Conservation (phyloP, 2,329 filamentous ascomycete genomes). For the Ilyonectria mors-panacis region DNA sequence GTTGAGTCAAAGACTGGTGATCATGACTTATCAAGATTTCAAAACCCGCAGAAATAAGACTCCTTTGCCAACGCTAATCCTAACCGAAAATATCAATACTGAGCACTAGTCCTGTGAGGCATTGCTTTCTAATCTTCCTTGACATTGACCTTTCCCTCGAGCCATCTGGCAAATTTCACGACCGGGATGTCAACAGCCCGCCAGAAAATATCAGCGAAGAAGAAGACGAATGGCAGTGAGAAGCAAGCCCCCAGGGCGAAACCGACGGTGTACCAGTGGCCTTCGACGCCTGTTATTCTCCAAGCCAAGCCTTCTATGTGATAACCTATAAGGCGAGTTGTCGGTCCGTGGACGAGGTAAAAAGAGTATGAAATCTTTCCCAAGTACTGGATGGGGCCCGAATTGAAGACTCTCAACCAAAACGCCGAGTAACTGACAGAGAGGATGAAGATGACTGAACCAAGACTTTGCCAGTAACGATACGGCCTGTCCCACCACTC, state of each 20-base stretch:
- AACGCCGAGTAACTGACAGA: constrained; percentile 62
- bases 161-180: constrained; percentile 71
- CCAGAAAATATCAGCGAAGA: constrained; percentile 70
- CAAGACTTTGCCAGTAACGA: constrained; percentile 70
- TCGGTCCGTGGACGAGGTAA: constrained; percentile 73
- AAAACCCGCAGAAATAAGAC: no score
- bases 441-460: constrained; percentile 67
- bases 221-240: constrained; percentile 67
- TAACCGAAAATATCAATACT: no score
- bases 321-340: constrained; percentile 68
- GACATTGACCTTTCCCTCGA: constrained; percentile 59
- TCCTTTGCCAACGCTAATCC: no score
- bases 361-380: constrained; percentile 73
- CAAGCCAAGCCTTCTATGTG: constrained; percentile 65
- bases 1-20: no score
- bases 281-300: constrained; percentile 63
- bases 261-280: constrained; percentile 60
- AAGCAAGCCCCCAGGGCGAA: constrained; percentile 63
- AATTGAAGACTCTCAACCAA: constrained; percentile 67
- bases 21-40: no score
- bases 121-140: constrained; percentile 45
- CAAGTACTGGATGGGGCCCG: constrained; percentile 67
- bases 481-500: constrained; percentile 65
- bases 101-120: not conserved
- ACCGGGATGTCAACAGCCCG: constrained; percentile 69